phyloP scores from a whole-genome alignment of 306 rosid species.

The Dryas octopetala region DNA sequence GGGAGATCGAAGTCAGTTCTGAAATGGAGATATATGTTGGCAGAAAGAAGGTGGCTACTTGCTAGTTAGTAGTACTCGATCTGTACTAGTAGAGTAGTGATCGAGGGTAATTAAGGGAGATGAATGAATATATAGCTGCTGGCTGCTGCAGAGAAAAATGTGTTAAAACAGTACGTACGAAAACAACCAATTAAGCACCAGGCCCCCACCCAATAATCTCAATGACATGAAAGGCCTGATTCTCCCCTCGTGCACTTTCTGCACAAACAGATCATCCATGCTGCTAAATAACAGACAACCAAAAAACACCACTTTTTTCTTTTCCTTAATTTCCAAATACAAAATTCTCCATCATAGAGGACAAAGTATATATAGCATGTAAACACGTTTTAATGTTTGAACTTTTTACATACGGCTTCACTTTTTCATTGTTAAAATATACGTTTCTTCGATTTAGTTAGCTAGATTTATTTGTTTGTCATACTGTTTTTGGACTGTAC shows the following conservation, averaged over 20 bases:
- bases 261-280: background rate
- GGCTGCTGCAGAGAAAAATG: background rate
- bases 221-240: slow-evolving; percentile 10
- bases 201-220: background rate
- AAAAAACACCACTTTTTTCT: background rate
- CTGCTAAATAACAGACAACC: slow-evolving; percentile 20
- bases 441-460: no score
- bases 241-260: slow-evolving; percentile 38
- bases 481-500: no score
- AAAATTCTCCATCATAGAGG: no score
- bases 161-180: background rate
- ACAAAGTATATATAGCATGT: no score
- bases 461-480: no score
- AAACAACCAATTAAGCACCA: background rate
- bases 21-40: background rate
- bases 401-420: no score
- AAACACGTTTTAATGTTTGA: no score
- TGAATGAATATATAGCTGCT: background rate
- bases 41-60: no score
- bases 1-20: background rate
- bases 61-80: no score
- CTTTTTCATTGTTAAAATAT: no score
- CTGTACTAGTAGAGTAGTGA: no score
- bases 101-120: background rate
- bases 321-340: background rate